These are phyloP conservation scores for Pseudopithomyces maydicus DNA, from an alignment of 2,329 filamentous ascomycete species.

Conservation along the genomic window DNA sequence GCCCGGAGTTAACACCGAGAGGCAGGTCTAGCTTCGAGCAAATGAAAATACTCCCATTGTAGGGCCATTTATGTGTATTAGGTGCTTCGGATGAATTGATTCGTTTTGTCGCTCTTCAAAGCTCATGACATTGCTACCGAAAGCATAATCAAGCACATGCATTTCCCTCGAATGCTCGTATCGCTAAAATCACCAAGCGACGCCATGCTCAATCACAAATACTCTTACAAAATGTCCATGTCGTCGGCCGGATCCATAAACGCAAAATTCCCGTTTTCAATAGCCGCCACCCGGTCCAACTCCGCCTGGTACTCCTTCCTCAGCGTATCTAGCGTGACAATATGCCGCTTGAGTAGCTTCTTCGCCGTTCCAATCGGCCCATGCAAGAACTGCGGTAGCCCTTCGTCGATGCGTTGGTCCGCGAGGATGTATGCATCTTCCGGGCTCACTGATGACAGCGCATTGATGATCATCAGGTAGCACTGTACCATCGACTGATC, in stretches of 20 bases:
- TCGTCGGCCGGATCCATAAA: constrained; percentile 57
- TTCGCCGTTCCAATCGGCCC: constrained; percentile 39
- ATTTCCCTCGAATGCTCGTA: background rate
- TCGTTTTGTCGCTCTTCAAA: too few relatives aligned
- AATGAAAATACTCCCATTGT: too few relatives aligned
- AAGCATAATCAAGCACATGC: background rate
- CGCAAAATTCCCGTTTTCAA: constrained; percentile 88
- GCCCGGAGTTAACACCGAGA: too few relatives aligned
- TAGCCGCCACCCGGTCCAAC: constrained; percentile 83
- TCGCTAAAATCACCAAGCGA: constrained; percentile 11
- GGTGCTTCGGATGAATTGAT: too few relatives aligned
- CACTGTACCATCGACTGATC: constrained; percentile 69
- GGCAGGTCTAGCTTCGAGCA: too few relatives aligned
- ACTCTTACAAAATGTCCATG: constrained; percentile 42
- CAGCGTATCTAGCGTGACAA: constrained; percentile 85
- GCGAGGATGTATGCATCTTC: constrained; percentile 82
- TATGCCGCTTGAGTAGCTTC: constrained; percentile 65
- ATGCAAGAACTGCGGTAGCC: constrained; percentile 25
- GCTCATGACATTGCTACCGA: too few relatives aligned
- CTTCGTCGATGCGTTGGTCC: constrained; percentile 53
- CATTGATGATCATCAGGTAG: constrained; percentile 91
- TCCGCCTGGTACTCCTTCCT: constrained; percentile 89
- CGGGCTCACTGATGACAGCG: constrained; percentile 80
- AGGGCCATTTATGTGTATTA: too few relatives aligned
- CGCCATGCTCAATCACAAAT: constrained; percentile 30